A percentile compares a stretch with the other conserved stretches of the same genome.
phyloP scores from a whole-genome alignment of 1,284 basidiomycete genomes.

The Fomitopsis pinicola region DNA sequence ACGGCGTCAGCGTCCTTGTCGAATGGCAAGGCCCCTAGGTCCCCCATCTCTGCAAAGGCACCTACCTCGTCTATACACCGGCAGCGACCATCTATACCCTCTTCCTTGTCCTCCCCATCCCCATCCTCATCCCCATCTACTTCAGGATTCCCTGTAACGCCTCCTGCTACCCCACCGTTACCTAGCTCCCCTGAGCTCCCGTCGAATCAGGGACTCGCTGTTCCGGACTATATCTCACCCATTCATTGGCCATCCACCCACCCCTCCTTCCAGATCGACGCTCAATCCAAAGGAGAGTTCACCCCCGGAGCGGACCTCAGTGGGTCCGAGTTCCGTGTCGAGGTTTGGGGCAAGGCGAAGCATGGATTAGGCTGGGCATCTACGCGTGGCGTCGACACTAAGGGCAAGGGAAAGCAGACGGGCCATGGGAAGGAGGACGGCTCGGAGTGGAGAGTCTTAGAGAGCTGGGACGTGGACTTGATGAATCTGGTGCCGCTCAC shows the following conservation, averaged over 20 bases:
- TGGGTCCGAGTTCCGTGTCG: constrained; percentile 44
- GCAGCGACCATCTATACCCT: constrained; percentile 9
- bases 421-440: constrained; percentile 22
- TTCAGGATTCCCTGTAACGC: constrained; percentile 4
- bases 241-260: constrained; percentile 74
- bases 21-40: constrained; percentile 9
- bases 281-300: constrained; percentile 39
- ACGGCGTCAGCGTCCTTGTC: constrained; percentile 6
- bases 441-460: constrained; percentile 57
- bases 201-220: constrained; percentile 9
- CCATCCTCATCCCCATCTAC: neutral
- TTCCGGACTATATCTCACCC: constrained; percentile 66
- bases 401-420: constrained; percentile 42
- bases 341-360: constrained; percentile 53
- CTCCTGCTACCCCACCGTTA: constrained; percentile 10
- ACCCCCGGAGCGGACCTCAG: constrained; percentile 44
- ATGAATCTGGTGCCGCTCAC: constrained; percentile 57
- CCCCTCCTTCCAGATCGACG: constrained; percentile 63
- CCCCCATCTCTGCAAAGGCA: constrained; percentile 8
- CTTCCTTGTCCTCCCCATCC: constrained; percentile 11
- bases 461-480: constrained; percentile 67
- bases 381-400: neutral
- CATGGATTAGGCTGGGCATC: constrained; percentile 6
- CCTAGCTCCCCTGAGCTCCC: neutral
- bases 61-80: constrained; percentile 10